These are phyloP conservation scores for Ceratocystis ficicola DNA, from an alignment of 2,329 filamentous ascomycete species.

Conservation along the genomic window DNA sequence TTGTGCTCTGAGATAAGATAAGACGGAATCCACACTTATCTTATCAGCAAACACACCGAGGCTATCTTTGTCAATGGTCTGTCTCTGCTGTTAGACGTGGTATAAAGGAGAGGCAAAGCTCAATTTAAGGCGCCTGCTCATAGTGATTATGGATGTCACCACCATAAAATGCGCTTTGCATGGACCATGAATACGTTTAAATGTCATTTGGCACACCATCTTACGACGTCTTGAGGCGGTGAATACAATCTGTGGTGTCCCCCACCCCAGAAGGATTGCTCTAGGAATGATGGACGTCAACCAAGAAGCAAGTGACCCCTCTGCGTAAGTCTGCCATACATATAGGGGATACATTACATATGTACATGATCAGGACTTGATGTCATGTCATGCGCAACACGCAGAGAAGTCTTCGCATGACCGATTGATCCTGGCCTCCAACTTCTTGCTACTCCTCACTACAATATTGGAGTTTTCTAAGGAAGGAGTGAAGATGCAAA, in stretches of 20 bases:
- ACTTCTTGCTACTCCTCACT: neutral
- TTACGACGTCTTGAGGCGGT: constrained; percentile 5
- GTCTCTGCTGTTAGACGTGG: no score
- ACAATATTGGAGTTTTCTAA: neutral
- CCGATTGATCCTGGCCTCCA: neutral
- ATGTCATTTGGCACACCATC: neutral
- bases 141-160: no score
- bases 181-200: neutral
- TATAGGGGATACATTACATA: neutral
- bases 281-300: neutral
- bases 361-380: neutral
- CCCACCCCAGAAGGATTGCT: neutral
- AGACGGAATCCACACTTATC: no score
- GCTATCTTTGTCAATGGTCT: no score
- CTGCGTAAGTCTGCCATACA: neutral
- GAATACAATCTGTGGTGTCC: neutral
- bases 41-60: no score
- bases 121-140: no score
- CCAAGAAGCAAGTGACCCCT: neutral
- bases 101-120: no score
- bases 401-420: neutral
- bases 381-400: neutral
- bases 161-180: no score
- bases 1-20: no score
- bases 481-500: neutral